phyloP scores from a whole-genome alignment of 2,329 filamentous ascomycete genomes.

The Pseudonectria buxi region DNA sequence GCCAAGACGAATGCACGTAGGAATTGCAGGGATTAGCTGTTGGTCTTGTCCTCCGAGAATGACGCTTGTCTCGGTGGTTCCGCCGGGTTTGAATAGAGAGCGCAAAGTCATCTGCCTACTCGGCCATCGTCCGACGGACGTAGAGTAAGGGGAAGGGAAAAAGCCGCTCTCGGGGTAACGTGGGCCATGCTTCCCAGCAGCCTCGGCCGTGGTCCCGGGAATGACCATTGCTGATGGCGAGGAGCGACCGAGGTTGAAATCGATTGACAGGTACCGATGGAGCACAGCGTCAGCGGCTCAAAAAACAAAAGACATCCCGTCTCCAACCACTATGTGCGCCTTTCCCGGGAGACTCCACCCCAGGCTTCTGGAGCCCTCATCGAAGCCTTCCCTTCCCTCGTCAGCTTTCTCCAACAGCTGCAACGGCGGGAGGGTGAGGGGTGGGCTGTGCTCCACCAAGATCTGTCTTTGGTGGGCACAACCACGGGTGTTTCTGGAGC shows the following conservation, averaged over 20 bases:
- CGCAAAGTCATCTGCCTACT: constrained; percentile 13
- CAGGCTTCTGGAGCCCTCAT: constrained; percentile 24
- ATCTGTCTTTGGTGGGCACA: constrained; percentile 21
- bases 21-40: constrained; percentile 9
- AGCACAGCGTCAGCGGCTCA: constrained; percentile 19
- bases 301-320: constrained; percentile 11
- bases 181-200: constrained; percentile 1
- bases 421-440: constrained; percentile 24
- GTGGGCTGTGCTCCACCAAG: constrained; percentile 21
- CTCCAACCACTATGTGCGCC: constrained; percentile 18
- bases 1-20: constrained; percentile 3
- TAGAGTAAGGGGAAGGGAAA: constrained; percentile 8
- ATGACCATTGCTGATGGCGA: constrained; percentile 4
- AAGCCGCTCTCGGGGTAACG: constrained; percentile 5
- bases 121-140: constrained; percentile 13
- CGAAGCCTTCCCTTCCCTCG: constrained; percentile 21
- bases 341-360: constrained; percentile 24
- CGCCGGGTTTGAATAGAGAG: constrained; percentile 8
- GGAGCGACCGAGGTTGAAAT: constrained; percentile 1
- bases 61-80: constrained; percentile 23
- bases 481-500: constrained; percentile 21
- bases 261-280: constrained; percentile 7
- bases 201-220: no score
- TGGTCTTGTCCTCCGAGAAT: constrained; percentile 18
- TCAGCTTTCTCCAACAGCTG: constrained; percentile 18